Percentiles rank a stretch among this genome's conserved stretches.
phyloP scores from a whole-genome alignment of 2,329 filamentous ascomycete species.

The Ceratocystis destructans region DNA sequence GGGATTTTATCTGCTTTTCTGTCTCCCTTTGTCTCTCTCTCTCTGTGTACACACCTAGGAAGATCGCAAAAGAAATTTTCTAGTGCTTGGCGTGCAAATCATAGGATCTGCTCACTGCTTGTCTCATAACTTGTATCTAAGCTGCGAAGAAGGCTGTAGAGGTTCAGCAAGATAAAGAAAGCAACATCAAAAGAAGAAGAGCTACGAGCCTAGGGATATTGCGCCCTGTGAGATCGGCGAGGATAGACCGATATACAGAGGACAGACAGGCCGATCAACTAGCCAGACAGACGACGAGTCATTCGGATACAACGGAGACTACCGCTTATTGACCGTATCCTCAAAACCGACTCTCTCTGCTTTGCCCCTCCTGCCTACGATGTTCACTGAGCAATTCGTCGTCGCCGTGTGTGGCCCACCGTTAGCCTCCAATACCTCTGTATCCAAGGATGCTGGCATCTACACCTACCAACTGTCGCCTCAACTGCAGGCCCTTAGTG shows the following conservation, averaged over 20 bases:
- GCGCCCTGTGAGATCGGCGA: background rate
- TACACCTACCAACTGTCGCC: slow-evolving; percentile 75
- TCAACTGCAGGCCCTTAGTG: slow-evolving; percentile 55
- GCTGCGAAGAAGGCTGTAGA: background rate
- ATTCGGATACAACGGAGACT: background rate
- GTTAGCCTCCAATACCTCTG: slow-evolving; percentile 46
- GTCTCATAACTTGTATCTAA: background rate
- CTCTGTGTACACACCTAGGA: background rate
- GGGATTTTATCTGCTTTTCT: background rate
- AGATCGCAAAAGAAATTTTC: background rate
- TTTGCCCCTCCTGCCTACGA: slow-evolving; percentile 24
- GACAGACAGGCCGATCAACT: too few species aligned
- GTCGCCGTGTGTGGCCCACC: slow-evolving; percentile 44
- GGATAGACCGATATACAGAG: background rate
- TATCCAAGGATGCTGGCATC: slow-evolving; percentile 70
- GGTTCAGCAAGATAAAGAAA: background rate
- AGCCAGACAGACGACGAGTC: too few species aligned
- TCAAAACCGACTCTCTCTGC: too few species aligned
- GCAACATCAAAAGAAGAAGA: background rate
- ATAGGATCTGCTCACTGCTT: background rate
- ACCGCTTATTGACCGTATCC: background rate
- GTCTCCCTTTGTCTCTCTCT: background rate
- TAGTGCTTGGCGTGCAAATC: background rate
- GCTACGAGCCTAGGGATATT: background rate
- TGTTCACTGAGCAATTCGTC: slow-evolving; percentile 49